Evolutionary conservation across 805 yeast species (phyloP).

Genomic region (Diddensiella santjacobensis): DNA sequence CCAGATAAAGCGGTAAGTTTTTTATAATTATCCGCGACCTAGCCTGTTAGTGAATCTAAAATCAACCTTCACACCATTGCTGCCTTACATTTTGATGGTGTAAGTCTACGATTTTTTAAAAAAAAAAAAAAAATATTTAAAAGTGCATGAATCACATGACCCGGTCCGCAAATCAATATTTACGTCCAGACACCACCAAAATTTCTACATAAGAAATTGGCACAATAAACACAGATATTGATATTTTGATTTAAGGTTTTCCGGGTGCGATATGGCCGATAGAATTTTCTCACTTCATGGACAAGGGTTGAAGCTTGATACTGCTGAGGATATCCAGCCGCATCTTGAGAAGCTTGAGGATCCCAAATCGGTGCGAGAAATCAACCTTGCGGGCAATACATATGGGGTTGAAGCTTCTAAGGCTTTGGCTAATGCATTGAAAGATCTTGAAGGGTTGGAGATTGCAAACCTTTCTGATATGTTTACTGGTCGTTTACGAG

Average conservation of each 20-base stretch:
- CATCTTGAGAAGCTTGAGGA: conserved; percentile 52
- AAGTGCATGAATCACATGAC: neutral
- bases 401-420: conserved; percentile 87
- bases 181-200: no score
- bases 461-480: conserved; percentile 83
- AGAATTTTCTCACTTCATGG: conserved; percentile 50
- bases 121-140: conserved; percentile 1
- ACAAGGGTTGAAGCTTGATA: conserved; percentile 70
- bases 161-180: no score
- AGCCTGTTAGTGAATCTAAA: neutral
- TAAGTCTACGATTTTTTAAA: no score
- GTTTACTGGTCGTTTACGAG: conserved; percentile 90
- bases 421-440: conserved; percentile 57
- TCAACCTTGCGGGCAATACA: conserved; percentile 90
- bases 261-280: no score
- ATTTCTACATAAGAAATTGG: no score
- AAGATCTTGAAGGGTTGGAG: conserved; percentile 40
- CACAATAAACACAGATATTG: no score
- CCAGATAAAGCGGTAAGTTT: conserved; percentile 74
- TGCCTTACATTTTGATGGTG: neutral
- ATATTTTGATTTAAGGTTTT: no score
- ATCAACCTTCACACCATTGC: neutral
- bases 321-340: conserved; percentile 69
- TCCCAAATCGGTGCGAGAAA: conserved; percentile 41
- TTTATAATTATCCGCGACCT: conserved; percentile 85